Base-by-base conservation (phyloP, 2,329 filamentous ascomycete genomes). In the Fusarium tupiense region DNA sequence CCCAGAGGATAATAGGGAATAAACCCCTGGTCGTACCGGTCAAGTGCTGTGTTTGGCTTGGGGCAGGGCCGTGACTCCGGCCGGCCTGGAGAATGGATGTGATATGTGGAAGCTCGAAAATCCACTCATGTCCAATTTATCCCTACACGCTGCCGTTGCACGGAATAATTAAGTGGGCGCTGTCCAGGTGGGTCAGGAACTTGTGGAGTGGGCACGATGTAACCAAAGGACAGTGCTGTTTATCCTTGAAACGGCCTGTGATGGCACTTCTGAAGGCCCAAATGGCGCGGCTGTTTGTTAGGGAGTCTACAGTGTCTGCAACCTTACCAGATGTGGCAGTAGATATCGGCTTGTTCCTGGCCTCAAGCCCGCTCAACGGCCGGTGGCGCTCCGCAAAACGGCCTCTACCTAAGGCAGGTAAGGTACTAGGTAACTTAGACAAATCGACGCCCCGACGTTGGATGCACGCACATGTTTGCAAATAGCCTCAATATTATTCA, bases 171-270 rank as follows among this genome's bases (percentile, higher is more conserved):
- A 56, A 74, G 60, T 69, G 53, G 72, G 40, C 37, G 60, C 47
- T 47, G 50, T 49, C 29, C 29, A 61, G 49, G 69, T 64, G 73
- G 71, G 72, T 35, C 47, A 76, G 66, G 72, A 78, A 74, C 74
- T 75, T 77, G 76, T 69, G 76, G 73, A 76, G 71, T 70, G 31
- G 65, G 64, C 54, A 57, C 72, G 71, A 78, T 78, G 76, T 74
- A 73, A 78, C 76, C 53, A 22, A 63, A 43, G 52, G 37, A 75
- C 76, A 71, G 76, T 78, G 65, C 29, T 52, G 22, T 22, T 43
- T 33, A 8, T 5, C 31, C 29, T 29, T 22, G 8, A 43, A 33
- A 54, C 47, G 47, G 26, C 20, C 49, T 50, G 26, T 20, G 41
- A 46, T 11, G 37, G 53, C 20, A 40, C n/a, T 47, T 43, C 29